Conservation (phyloP, 805 yeast genomes). For the Candida ulmi region DNA sequence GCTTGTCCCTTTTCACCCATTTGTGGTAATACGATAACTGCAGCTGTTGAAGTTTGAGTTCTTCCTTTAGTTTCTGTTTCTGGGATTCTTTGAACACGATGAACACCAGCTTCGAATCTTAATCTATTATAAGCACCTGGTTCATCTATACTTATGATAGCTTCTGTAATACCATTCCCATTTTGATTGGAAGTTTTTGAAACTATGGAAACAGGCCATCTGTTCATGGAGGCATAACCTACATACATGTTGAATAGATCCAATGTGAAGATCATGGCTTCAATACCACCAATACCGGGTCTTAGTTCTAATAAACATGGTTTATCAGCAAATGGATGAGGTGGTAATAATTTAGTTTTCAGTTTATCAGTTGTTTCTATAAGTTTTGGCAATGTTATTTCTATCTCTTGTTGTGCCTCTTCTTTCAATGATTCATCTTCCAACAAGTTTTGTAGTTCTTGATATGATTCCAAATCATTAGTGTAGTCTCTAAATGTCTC, state of each 20-base stretch:
- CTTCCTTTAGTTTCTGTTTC: constrained; percentile 91
- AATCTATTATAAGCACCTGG: constrained; percentile 72
- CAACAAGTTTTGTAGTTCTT: constrained; percentile 39
- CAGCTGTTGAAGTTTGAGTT: constrained; percentile 93
- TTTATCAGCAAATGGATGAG: constrained; percentile 67
- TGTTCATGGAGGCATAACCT: constrained; percentile 55
- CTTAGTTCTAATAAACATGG: constrained; percentile 80
- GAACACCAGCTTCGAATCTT: constrained; percentile 90
- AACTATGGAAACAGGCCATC: constrained; percentile 64
- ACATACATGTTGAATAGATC: constrained; percentile 80
- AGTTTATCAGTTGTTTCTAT: constrained; percentile 36
- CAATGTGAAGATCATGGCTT: constrained; percentile 81
- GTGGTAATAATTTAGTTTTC: constrained; percentile 63
- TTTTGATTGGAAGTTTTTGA: constrained; percentile 50
- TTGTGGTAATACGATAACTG: constrained; percentile 89
- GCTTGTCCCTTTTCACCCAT: constrained; percentile 47
- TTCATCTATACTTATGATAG: constrained; percentile 65
- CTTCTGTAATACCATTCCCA: constrained; percentile 70
- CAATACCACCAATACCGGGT: constrained; percentile 96
- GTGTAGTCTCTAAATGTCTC: constrained; percentile 36
- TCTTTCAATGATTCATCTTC: constrained; percentile 42
- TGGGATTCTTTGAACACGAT: constrained; percentile 91
- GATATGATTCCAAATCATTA: constrained; percentile 21
- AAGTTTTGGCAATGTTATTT: constrained; percentile 38
- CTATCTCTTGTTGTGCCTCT: constrained; percentile 63